Percentiles rank a stretch among this genome's conserved stretches.
Conservation (phyloP, 495 filamentous ascomycete genomes). For the Chlorociboria aeruginascens region DNA sequence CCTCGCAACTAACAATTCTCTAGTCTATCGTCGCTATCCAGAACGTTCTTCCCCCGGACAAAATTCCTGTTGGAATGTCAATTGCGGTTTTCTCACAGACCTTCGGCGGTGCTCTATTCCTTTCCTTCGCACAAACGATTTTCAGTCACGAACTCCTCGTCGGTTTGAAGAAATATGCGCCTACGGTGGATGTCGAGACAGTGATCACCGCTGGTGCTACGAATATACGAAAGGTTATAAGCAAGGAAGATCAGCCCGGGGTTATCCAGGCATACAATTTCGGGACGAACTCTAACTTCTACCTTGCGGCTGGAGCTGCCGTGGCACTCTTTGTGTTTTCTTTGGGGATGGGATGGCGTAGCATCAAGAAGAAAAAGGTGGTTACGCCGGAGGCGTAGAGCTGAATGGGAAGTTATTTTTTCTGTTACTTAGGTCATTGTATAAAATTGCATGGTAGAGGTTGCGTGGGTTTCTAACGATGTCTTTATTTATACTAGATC, state of each 20-base stretch:
- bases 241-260: conserved; percentile 15
- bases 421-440: no score
- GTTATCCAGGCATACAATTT: not conserved
- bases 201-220: conserved; percentile 24
- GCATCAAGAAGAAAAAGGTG: not conserved
- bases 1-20: not conserved
- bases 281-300: not conserved
- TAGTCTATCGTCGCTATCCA: not conserved
- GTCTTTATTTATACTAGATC: no score
- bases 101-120: conserved; percentile 21
- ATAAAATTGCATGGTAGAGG: no score
- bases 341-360: not conserved
- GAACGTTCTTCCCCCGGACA: conserved; percentile 5
- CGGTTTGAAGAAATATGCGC: conserved; percentile 15
- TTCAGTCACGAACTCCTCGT: conserved; percentile 21
- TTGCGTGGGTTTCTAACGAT: no score
- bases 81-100: conserved; percentile 20
- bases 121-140: conserved; percentile 20
- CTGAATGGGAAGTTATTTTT: not conserved
- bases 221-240: conserved; percentile 24
- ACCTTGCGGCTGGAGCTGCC: not conserved
- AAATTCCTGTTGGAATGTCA: conserved; percentile 20
- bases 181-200: conserved; percentile 16
- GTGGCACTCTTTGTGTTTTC: not conserved
- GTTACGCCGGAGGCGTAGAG: not conserved